Conservation (phyloP, 2,329 filamentous ascomycete species). For the Aspergillus ochraceoroseus region DNA sequence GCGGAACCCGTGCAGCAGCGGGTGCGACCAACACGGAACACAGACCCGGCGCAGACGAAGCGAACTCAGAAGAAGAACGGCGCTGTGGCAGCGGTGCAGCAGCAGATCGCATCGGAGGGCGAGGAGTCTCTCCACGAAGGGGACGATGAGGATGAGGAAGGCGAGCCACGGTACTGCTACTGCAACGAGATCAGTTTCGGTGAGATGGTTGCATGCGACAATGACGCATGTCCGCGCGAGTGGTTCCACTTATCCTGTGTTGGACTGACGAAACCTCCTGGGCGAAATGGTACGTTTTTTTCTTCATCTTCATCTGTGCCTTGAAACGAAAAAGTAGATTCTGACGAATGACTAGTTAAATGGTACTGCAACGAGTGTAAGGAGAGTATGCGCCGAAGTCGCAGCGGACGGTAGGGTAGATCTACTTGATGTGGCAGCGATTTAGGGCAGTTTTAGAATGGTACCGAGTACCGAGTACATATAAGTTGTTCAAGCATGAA, state of each 20-base stretch:
- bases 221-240: constrained; percentile 65
- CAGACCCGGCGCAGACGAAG: constrained; percentile 33
- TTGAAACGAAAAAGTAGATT: neutral
- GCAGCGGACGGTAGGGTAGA: constrained; percentile 36
- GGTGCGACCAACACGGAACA: constrained; percentile 35
- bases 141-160: constrained; percentile 60
- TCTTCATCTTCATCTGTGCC: neutral
- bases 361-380: constrained; percentile 81
- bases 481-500: too few relatives aligned
- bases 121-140: constrained; percentile 45
- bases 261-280: constrained; percentile 72
- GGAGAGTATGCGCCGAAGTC: constrained; percentile 55
- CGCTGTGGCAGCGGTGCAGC: constrained; percentile 23
- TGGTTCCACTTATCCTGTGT: constrained; percentile 84
- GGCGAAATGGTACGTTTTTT: constrained; percentile 57
- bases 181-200: constrained; percentile 76
- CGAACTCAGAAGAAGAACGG: constrained; percentile 36
- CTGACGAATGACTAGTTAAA: constrained; percentile 57
- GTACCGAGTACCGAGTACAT: too few relatives aligned
- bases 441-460: too few relatives aligned
- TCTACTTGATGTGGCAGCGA: too few relatives aligned
- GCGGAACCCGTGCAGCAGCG: constrained; percentile 32
- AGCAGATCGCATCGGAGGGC: constrained; percentile 37
- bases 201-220: constrained; percentile 79
- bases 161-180: constrained; percentile 73